phyloP scores from a whole-genome alignment of 2,329 filamentous ascomycete species.

The Alternaria gansuensis region DNA sequence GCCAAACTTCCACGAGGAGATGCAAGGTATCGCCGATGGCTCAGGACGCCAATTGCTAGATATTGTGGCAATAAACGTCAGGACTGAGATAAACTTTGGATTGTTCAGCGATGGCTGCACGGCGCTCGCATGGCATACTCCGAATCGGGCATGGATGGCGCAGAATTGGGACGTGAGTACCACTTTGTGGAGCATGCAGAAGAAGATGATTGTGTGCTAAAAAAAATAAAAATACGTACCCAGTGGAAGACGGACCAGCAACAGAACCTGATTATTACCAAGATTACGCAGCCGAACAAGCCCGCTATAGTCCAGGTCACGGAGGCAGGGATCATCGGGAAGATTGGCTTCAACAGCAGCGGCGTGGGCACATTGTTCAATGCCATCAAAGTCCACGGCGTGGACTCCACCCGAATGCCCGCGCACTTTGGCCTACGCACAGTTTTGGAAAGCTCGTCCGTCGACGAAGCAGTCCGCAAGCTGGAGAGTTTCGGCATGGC shows the following conservation, averaged over 20 bases:
- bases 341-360: conserved; percentile 69
- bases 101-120: conserved; percentile 68
- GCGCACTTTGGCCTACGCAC: conserved; percentile 69
- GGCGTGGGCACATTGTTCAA: conserved; percentile 70
- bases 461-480: conserved; percentile 57
- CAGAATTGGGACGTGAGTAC: conserved; percentile 66
- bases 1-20: conserved; percentile 57
- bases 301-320: conserved; percentile 66
- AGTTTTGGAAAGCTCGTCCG: conserved; percentile 62
- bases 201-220: conserved; percentile 3
- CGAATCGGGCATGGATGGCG: conserved; percentile 55
- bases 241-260: conserved; percentile 63
- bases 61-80: conserved; percentile 66
- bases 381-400: conserved; percentile 66
- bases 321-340: conserved; percentile 69
- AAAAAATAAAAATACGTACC: background rate
- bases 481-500: conserved; percentile 61
- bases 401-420: conserved; percentile 62
- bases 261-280: conserved; percentile 60
- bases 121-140: conserved; percentile 58
- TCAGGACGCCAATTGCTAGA: conserved; percentile 58
- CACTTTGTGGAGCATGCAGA: background rate
- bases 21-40: conserved; percentile 64
- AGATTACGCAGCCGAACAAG: conserved; percentile 56
- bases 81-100: conserved; percentile 67